Base-by-base conservation (phyloP, 1,139 yeast genomes). In the Taphrina sp. region DNA sequence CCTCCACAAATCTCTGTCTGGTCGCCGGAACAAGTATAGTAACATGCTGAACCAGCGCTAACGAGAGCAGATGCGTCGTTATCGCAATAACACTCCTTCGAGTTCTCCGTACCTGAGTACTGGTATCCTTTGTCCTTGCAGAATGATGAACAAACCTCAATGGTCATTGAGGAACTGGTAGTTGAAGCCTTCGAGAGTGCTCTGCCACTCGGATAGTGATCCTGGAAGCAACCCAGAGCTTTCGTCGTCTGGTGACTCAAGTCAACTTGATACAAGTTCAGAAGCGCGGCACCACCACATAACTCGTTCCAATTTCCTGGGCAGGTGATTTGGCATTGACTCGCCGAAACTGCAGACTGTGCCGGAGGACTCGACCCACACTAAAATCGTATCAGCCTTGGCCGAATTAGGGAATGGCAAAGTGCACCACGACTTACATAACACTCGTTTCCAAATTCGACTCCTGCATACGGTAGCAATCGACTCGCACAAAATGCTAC, bases 1-100 rank as follows among this genome's bases (percentile, higher is more conserved):
- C 52, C 52, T 10, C 52, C 52, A 23, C 52, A 47, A n/a, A 37
- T 37, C 44, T 47, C 37, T n/a, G n/a, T n/a, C n/a, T n/a, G n/a
- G n/a, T n/a, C n/a, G 33, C 44, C 44, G 12, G 44, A 10, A n/a
- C 44, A 39, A 24, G 44, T 14, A 22, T 22, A 22, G 33, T 20
- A 16, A 20, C 44, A 39, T n/a, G 44, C 29, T 8, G 44, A 23
- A 19, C 44, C 26, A 7, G 12, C 10, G 31, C 31, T 26, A 12
- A 26, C 31, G 7, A 26, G 12, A 7, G 7, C 10, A 26, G 10
- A 7, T 7, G 12, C 12, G 31, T 26, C 31, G 31, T 26, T 37
- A 10, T 37, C 41, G 12, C 44, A 39, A 33, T 39, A 39, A 16
- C 44, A 39, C 20, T 39, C 44, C n/a, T 39, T 24, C 12, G 33